Evolutionary conservation across 257 asterid genomes (phyloP).

Genomic region (Solanum sejunctum): DNA sequence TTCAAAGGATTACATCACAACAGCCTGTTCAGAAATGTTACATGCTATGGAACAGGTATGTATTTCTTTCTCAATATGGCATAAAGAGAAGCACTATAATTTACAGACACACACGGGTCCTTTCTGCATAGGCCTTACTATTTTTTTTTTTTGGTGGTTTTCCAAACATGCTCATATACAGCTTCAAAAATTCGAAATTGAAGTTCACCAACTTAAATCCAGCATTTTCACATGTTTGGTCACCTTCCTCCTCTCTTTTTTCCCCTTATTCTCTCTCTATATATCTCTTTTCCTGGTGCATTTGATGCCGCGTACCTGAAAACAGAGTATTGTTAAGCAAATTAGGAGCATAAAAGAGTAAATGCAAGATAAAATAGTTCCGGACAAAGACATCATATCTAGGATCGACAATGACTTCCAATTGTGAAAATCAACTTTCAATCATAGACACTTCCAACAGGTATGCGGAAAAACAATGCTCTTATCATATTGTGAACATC

Average conservation of each 20-base stretch:
- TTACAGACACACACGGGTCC: not conserved
- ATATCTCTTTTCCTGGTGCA: not conserved
- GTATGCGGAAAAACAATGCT: not conserved
- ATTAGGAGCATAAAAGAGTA: not conserved
- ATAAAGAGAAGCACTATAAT: not conserved
- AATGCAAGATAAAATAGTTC: not conserved
- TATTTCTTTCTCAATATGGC: not conserved
- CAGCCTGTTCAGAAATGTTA: not conserved
- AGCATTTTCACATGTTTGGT: not conserved
- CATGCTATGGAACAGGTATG: not conserved
- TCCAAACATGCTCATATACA: not conserved
- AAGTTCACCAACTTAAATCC: not conserved
- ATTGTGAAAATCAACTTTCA: not conserved
- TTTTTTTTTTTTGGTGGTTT: not conserved
- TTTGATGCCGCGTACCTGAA: not conserved
- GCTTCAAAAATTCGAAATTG: not conserved
- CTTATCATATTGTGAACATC: not conserved
- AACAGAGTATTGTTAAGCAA: not conserved
- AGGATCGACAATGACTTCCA: not conserved
- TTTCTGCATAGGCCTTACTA: not conserved
- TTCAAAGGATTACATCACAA: not conserved
- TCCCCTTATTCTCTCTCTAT: not conserved
- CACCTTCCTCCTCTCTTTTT: not conserved
- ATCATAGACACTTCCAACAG: not conserved
- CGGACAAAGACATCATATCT: not conserved